Conservation (phyloP, 129 eudicot species). For the Arctium minus region DNA sequence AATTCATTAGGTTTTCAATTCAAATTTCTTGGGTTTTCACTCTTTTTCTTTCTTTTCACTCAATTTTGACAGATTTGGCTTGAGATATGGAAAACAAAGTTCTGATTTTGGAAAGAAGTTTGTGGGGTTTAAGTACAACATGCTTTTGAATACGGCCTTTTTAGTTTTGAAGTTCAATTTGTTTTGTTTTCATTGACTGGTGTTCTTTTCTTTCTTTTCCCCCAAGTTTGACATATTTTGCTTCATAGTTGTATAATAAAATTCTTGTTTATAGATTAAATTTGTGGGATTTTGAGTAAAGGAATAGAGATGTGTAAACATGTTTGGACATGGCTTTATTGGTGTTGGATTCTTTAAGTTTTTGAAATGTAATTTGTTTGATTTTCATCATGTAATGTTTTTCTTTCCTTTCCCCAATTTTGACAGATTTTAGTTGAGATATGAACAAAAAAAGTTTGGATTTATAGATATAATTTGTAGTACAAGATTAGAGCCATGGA, state of each 20-base stretch:
- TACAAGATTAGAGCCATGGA: conserved; percentile 44
- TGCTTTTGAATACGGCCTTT: conserved; percentile 9
- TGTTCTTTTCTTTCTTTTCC: neutral
- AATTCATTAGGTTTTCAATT: neutral
- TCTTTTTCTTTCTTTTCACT: neutral
- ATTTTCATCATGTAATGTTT: neutral
- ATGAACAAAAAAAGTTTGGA: neutral
- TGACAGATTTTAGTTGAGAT: conserved; percentile 24
- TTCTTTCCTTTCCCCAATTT: conserved; percentile 3
- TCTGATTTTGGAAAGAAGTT: conserved; percentile 1
- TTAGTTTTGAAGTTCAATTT: neutral
- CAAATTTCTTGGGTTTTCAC: neutral
- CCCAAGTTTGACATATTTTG: conserved; percentile 19
- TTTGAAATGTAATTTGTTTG: neutral
- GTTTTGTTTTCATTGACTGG: neutral
- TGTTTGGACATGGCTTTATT: conserved; percentile 16
- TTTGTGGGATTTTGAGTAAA: conserved; percentile 6
- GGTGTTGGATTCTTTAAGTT: neutral
- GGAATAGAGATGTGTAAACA: conserved; percentile 32
- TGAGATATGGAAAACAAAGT: conserved; percentile 13
- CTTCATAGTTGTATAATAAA: neutral
- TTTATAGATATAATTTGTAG: conserved; percentile 1
- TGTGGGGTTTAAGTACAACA: conserved; percentile 19
- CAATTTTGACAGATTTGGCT: conserved; percentile 23
- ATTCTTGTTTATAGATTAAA: neutral